Percentiles rank a stretch among this genome's conserved stretches.
Conservation (phyloP, 371 early-diverging fungal genomes). For the Rhizopus sp. region DNA sequence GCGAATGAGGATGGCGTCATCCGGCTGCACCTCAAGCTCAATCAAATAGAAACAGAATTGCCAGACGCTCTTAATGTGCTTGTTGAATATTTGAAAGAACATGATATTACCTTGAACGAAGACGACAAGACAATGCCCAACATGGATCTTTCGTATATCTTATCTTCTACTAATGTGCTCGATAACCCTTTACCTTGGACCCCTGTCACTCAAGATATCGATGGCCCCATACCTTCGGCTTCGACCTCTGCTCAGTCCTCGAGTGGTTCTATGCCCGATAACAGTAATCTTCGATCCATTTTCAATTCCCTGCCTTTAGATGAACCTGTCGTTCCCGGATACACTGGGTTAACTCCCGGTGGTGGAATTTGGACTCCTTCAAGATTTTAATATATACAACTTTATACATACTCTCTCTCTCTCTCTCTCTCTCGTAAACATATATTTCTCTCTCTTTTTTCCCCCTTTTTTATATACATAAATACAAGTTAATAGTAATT, state of each 20-base stretch:
- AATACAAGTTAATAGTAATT: too few relatives aligned
- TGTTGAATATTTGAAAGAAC: constrained; percentile 15
- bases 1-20: constrained; percentile 5
- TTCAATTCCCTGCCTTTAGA: constrained; percentile 32
- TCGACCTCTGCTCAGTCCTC: constrained; percentile 27
- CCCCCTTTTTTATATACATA: neutral
- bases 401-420: constrained; percentile 1
- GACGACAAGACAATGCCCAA: neutral
- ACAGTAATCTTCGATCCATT: constrained; percentile 39
- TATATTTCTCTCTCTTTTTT: constrained; percentile 4
- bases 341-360: neutral
- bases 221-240: constrained; percentile 25
- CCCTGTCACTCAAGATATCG: constrained; percentile 9
- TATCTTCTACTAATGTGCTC: neutral
- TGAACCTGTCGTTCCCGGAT: neutral
- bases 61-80: constrained; percentile 11
- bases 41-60: constrained; percentile 4
- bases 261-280: constrained; percentile 15
- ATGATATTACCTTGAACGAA: constrained; percentile 15
- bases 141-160: neutral
- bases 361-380: constrained; percentile 3
- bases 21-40: constrained; percentile 11
- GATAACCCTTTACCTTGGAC: constrained; percentile 6
- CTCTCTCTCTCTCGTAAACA: constrained; percentile 8
- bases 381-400: neutral